A percentile compares a stretch with the other conserved stretches of the same genome.
phyloP scores from a whole-genome alignment of 2,329 filamentous ascomycete species.

The Calonectria hongkongensis region DNA sequence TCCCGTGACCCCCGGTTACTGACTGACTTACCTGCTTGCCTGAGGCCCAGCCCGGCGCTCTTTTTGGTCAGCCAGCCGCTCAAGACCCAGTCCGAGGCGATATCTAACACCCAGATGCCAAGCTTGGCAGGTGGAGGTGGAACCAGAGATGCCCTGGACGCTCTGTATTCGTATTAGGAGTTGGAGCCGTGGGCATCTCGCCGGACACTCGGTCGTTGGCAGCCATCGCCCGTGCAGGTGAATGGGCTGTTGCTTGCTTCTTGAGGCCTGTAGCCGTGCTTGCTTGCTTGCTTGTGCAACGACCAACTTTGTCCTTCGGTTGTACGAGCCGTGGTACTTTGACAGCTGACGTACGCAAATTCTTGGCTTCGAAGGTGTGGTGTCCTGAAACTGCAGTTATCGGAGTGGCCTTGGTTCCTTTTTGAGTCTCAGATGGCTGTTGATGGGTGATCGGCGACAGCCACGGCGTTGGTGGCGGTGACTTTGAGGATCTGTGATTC shows the following conservation, averaged over 20 bases:
- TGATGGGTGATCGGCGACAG: constrained; percentile 9
- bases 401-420: constrained; percentile 3
- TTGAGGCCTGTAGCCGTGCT: constrained; percentile 19
- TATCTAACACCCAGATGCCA: constrained; percentile 20
- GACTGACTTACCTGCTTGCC: not conserved
- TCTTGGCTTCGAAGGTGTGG: not conserved
- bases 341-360: constrained; percentile 25
- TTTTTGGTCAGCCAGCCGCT: constrained; percentile 1
- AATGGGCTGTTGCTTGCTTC: constrained; percentile 33
- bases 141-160: constrained; percentile 20
- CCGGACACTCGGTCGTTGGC: constrained; percentile 5
- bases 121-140: not conserved
- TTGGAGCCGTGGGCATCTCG: constrained; percentile 1
- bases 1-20: constrained; percentile 40
- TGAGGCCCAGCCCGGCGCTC: not conserved
- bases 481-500: constrained; percentile 8
- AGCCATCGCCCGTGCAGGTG: constrained; percentile 15
- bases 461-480: constrained; percentile 27
- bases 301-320: constrained; percentile 9
- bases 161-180: constrained; percentile 40
- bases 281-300: constrained; percentile 28
- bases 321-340: not conserved
- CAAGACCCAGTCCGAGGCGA: constrained; percentile 17
- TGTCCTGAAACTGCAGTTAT: constrained; percentile 6
- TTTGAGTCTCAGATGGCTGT: constrained; percentile 10